These are phyloP conservation scores for Pneumocystis canis DNA, from an alignment of 1,139 yeast species.

Conservation along the genomic window DNA sequence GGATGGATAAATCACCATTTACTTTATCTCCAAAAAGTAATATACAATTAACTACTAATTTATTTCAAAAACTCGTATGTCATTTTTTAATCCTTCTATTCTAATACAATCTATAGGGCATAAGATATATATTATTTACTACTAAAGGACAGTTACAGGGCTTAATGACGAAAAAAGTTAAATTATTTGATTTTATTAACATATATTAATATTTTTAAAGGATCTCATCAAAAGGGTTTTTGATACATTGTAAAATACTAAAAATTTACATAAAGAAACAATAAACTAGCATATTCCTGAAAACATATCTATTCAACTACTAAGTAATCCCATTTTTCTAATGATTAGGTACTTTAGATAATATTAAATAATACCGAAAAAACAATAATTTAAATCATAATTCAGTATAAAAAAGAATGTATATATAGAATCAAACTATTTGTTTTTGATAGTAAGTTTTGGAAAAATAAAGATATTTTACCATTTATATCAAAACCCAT, in stretches of 20 bases:
- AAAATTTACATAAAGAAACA: neutral
- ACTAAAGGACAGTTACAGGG: neutral
- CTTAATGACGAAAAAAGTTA: neutral
- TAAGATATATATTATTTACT: neutral
- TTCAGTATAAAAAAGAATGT: neutral
- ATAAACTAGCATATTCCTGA: neutral
- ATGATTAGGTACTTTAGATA: neutral
- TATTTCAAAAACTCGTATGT: neutral
- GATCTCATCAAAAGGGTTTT: neutral
- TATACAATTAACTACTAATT: neutral
- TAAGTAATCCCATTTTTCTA: neutral
- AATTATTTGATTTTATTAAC: neutral
- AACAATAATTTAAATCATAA: neutral
- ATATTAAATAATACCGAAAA: neutral
- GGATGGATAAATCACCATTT: neutral
- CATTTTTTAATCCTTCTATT: neutral
- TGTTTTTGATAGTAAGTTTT: neutral
- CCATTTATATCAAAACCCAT: neutral
- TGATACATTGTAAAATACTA: neutral
- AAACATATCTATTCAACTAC: neutral
- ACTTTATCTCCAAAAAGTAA: neutral
- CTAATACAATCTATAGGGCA: neutral
- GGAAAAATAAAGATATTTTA: neutral
- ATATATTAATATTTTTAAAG: neutral
- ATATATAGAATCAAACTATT: neutral